Evolutionary conservation across 1,284 basidiomycete species (phyloP).

Genomic region (Malassezia psittaci): DNA sequence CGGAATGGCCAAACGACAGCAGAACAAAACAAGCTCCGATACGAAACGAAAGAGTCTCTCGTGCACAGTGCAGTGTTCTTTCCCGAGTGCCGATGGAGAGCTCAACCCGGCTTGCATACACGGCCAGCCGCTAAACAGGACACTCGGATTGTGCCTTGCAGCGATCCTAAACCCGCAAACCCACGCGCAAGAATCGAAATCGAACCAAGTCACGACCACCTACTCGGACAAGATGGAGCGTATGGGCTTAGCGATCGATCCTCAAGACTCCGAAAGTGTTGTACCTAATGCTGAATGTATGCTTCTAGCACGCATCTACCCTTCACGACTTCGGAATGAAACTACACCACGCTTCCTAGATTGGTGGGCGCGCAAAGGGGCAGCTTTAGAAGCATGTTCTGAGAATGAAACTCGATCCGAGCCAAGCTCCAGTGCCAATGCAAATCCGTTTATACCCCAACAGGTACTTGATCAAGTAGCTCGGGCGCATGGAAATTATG

Average conservation of each 20-base stretch:
- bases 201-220: not conserved
- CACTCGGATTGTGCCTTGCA: not conserved
- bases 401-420: too few species aligned
- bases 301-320: slow-evolving; percentile 8
- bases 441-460: slow-evolving; percentile 5
- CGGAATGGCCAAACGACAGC: slow-evolving; percentile 12
- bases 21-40: slow-evolving; percentile 10
- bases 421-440: not conserved
- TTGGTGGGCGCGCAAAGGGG: slow-evolving; percentile 16
- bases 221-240: not conserved
- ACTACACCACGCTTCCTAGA: slow-evolving; percentile 11
- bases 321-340: slow-evolving; percentile 14
- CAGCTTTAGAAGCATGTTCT: not conserved
- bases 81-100: not conserved
- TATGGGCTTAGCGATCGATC: not conserved
- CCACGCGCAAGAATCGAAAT: not conserved
- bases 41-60: slow-evolving; percentile 1
- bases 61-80: slow-evolving; percentile 6
- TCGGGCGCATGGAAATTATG: not conserved
- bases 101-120: not conserved
- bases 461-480: slow-evolving; percentile 7
- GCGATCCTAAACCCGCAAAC: not conserved
- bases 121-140: not conserved
- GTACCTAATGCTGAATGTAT: not conserved
- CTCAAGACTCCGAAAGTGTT: not conserved